Evolutionary conservation across 805 yeast genomes (phyloP).

Genomic region (Spathaspora gorwiae): DNA sequence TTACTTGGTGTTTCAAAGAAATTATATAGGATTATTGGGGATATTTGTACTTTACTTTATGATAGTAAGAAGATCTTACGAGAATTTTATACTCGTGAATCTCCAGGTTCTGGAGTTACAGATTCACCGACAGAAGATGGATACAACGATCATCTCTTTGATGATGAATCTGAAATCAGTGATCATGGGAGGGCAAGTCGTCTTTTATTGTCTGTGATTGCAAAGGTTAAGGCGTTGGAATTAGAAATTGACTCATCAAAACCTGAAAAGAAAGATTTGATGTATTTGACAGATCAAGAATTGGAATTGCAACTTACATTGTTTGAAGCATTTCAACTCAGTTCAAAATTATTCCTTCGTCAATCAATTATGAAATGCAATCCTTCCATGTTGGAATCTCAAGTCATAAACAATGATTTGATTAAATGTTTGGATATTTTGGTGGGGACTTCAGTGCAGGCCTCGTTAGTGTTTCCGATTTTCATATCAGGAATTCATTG

Average conservation of each 20-base stretch:
- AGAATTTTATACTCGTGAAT: constrained; percentile 7
- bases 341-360: constrained; percentile 62
- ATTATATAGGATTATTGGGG: constrained; percentile 62
- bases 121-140: constrained; percentile 4
- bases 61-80: constrained; percentile 36
- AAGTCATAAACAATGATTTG: constrained; percentile 51
- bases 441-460: constrained; percentile 63
- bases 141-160: constrained; percentile 3
- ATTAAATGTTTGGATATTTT: constrained; percentile 55
- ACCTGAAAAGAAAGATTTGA: constrained; percentile 50
- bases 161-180: constrained; percentile 19
- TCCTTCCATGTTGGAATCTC: constrained; percentile 61
- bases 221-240: constrained; percentile 41
- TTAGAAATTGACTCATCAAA: constrained; percentile 42
- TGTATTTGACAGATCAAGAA: constrained; percentile 40
- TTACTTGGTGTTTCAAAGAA: constrained; percentile 70
- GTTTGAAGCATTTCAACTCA: constrained; percentile 66
- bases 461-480: constrained; percentile 69
- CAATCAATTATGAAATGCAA: constrained; percentile 60
- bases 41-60: constrained; percentile 57
- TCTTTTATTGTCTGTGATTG: constrained; percentile 22
- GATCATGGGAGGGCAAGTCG: constrained; percentile 18
- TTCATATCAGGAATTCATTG: constrained; percentile 75
- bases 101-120: background rate
- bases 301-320: constrained; percentile 62